Evolutionary conservation across 1,139 yeast genomes (phyloP).

Genomic region (Barnettozyma hawaiiensis): DNA sequence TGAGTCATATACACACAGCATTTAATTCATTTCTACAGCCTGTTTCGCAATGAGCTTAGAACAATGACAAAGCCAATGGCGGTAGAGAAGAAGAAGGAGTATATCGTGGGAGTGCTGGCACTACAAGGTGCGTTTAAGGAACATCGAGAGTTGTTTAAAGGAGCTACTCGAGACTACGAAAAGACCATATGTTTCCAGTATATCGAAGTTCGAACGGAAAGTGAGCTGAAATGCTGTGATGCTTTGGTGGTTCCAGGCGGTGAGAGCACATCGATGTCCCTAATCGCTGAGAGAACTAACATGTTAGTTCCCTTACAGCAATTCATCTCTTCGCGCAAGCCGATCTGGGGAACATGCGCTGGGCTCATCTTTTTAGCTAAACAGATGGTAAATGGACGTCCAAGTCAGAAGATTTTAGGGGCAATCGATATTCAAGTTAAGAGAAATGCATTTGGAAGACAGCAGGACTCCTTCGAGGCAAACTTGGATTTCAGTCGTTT

Average conservation of each 20-base stretch:
- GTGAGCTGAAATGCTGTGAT: not conserved
- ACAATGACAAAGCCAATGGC: too few relatives aligned
- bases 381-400: not conserved
- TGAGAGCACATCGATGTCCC: not conserved
- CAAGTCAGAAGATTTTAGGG: not conserved
- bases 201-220: not conserved
- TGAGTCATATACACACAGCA: not conserved
- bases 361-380: not conserved
- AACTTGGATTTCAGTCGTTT: slow-evolving; percentile 2
- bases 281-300: not conserved
- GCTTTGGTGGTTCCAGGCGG: not conserved
- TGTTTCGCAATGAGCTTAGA: too few relatives aligned
- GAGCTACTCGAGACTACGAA: not conserved
- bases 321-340: not conserved
- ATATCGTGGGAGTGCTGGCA: not conserved
- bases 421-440: not conserved
- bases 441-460: not conserved
- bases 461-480: not conserved
- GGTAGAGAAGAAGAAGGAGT: too few relatives aligned
- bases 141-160: not conserved
- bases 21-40: not conserved
- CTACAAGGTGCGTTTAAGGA: not conserved
- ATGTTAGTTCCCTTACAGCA: not conserved
- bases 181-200: not conserved
- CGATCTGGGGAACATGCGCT: not conserved